Percentiles rank a stretch among this genome's conserved stretches.
phyloP scores from a whole-genome alignment of 768 basidiomycete species.

The Vararia minispora region DNA sequence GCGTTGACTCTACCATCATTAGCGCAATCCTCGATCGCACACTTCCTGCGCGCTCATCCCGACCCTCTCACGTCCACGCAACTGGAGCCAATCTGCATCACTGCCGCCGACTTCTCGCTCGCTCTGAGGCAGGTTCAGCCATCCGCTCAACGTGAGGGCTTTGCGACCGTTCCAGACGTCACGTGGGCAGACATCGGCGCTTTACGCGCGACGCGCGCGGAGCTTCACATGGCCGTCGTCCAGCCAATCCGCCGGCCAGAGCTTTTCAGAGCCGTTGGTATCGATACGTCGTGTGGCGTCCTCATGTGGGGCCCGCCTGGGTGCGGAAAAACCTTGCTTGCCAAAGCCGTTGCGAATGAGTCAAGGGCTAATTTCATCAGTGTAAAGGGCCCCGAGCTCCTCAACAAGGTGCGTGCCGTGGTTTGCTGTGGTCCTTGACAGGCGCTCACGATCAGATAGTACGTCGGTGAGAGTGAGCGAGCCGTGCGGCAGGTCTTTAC shows the following conservation, averaged over 20 bases:
- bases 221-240: constrained; percentile 95
- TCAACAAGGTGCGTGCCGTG: constrained; percentile 71
- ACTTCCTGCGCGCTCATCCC: constrained; percentile 85
- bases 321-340: constrained; percentile 95
- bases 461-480: constrained; percentile 94
- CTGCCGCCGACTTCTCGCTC: constrained; percentile 61
- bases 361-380: constrained; percentile 94
- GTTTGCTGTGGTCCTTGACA: neutral
- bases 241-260: constrained; percentile 88
- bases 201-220: constrained; percentile 74
- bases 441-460: constrained; percentile 34
- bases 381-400: constrained; percentile 90
- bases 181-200: constrained; percentile 95
- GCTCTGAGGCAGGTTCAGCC: constrained; percentile 91
- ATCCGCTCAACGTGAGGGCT: constrained; percentile 95
- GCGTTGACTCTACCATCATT: constrained; percentile 27
- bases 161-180: constrained; percentile 92
- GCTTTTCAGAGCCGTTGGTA: constrained; percentile 80
- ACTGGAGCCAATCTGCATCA: constrained; percentile 75
- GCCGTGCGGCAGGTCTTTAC: constrained; percentile 94
- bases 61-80: constrained; percentile 65
- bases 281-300: constrained; percentile 87
- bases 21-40: constrained; percentile 57
- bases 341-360: constrained; percentile 97
- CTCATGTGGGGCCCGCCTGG: constrained; percentile 98